Conservation (phyloP, 1,284 basidiomycete species). For the Fomitopsis palustris region DNA sequence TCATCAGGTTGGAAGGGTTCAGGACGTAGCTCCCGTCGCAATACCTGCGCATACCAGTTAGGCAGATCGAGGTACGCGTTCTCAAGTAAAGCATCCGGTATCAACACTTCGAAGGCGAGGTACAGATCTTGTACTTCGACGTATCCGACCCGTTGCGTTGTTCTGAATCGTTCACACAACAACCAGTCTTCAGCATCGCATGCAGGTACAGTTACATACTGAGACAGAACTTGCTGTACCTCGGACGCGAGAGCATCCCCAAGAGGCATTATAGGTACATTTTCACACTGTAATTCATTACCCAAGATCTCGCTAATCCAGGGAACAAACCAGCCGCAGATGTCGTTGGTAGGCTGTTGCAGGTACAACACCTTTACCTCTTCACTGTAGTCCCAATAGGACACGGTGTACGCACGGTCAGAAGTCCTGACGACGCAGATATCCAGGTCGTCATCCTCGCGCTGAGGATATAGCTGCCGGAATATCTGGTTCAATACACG, state of each 20-base stretch:
- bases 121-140: constrained; percentile 7
- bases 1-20: neutral
- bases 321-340: neutral
- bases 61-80: constrained; percentile 9
- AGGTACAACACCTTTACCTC: neutral
- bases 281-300: neutral
- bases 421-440: neutral
- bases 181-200: neutral
- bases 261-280: neutral
- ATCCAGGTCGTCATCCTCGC: neutral
- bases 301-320: neutral
- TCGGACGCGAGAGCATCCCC: neutral
- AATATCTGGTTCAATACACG: neutral
- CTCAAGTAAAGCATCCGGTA: neutral
- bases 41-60: constrained; percentile 4
- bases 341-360: neutral
- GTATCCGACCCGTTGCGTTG: neutral
- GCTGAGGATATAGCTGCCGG: neutral
- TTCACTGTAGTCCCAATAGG: neutral
- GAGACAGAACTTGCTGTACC: neutral
- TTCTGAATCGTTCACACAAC: neutral
- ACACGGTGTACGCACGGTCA: neutral
- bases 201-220: neutral
- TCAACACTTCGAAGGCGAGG: neutral
- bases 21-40: neutral